Evolutionary conservation across 208 protist species (phyloP), one percentile per base, ranked within the genome.

Genomic region (Porcisia hertigi): DNA sequence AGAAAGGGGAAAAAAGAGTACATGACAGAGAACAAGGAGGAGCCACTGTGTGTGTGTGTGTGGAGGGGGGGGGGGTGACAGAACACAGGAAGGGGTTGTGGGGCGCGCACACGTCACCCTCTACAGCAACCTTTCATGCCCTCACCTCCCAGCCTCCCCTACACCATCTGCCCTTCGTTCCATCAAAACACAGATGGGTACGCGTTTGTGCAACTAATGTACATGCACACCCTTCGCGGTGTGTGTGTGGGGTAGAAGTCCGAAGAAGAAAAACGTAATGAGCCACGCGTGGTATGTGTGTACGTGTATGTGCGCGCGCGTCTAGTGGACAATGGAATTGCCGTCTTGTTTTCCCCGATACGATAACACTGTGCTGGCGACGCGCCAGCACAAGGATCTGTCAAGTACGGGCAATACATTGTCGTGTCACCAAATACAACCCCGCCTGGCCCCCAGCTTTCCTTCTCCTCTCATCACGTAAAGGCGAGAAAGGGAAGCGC

Each of bases 401-500:
- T 62, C 16, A 49, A 43, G 34, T 20, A 34, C 0, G 23, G 14
- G 23, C 3, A 67, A 36, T 30, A 30, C 63, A 1, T 18, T 8
- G 23, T 52, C 9, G 41, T 7, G 36, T 6, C 23, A 34, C 63
- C 41, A 52, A 67, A 52, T 52, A 52, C 9, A n/a, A 54, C 45
- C 69, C 63, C 18, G 41, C 3, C 23, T 52, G 47, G 47, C 41
- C 39, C 5, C 25, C 7, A 2, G 41, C 34, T 49, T 49, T 65
- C 5, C 30, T 23, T 49, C 9, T 34, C 25, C 16, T 30, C 41
- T 11, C 23, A 20, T 20, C 76, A 52, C 41, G 49, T 53, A 36
- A 55, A 71, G 70, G n/a, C 36, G 53, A 79, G 30, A 12, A 57
- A 14, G 3, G 14, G 25, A 41, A 43, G 47, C 11, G 23, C 82